These are phyloP conservation scores for Colletotrichum abscissum DNA, from an alignment of 2,329 filamentous ascomycete genomes.

Conservation along the genomic window DNA sequence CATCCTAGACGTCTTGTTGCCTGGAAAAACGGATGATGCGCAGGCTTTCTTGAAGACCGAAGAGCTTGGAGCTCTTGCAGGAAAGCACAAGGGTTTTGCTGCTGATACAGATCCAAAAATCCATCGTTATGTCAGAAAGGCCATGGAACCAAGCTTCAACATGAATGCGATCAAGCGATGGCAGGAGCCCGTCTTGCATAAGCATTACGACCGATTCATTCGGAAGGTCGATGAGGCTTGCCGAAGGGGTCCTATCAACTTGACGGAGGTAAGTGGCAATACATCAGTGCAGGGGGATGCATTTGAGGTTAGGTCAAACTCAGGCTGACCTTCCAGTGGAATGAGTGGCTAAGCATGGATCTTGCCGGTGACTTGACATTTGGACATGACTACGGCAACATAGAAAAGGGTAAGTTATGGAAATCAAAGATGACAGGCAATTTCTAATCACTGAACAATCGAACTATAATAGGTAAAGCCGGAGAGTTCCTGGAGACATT, in stretches of 20 bases:
- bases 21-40: neutral
- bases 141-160: neutral
- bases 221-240: neutral
- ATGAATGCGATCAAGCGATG: neutral
- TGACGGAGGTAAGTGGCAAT: neutral
- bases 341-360: conserved; percentile 40
- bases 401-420: conserved; percentile 36
- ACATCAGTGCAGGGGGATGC: too few species aligned
- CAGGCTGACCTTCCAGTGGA: conserved; percentile 21
- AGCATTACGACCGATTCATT: neutral
- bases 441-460: neutral
- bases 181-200: neutral
- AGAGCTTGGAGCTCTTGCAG: neutral
- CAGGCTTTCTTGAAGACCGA: neutral
- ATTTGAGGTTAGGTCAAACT: neutral
- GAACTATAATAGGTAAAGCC: neutral
- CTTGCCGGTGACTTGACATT: conserved; percentile 39
- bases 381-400: conserved; percentile 33
- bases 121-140: neutral
- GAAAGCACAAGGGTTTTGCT: neutral
- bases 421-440: too few species aligned
- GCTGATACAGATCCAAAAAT: neutral
- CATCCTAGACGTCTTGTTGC: neutral
- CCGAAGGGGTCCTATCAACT: neutral
- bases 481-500: conserved; percentile 11